Evolutionary conservation across 805 yeast genomes (phyloP).

Genomic region (Barnettozyma pratensis): DNA sequence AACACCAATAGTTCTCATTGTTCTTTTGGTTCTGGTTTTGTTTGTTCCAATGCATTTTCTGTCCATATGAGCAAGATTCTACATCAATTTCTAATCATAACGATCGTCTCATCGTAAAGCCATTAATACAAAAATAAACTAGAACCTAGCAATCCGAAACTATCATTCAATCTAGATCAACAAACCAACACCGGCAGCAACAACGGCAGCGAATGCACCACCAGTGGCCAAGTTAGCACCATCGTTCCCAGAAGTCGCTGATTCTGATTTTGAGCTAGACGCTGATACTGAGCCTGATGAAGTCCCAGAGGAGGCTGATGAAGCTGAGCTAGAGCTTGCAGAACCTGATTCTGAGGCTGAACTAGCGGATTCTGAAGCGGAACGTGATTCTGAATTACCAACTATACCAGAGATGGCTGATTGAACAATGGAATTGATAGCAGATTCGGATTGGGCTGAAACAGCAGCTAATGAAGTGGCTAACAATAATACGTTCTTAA

Average conservation of each 20-base stretch:
- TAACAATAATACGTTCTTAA: background rate
- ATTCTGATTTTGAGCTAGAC: background rate
- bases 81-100: too few species aligned
- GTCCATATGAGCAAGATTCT: too few species aligned
- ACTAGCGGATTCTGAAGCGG: conserved; percentile 5
- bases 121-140: background rate
- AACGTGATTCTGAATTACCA: background rate
- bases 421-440: background rate
- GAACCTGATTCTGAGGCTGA: conserved; percentile 1
- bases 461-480: background rate
- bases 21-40: too few species aligned
- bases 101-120: too few species aligned
- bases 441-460: background rate
- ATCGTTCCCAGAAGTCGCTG: background rate
- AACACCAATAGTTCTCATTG: too few species aligned
- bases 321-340: background rate
- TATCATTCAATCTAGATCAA: background rate
- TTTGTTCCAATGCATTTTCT: too few species aligned
- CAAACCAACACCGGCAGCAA: conserved; percentile 11
- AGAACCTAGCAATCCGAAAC: background rate
- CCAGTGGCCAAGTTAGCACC: background rate
- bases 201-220: conserved; percentile 11
- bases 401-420: background rate
- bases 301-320: background rate
- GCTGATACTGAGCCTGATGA: background rate